These are phyloP conservation scores for Cercospora zeae-maydis DNA, from an alignment of 2,329 filamentous ascomycete genomes.

Conservation along the genomic window DNA sequence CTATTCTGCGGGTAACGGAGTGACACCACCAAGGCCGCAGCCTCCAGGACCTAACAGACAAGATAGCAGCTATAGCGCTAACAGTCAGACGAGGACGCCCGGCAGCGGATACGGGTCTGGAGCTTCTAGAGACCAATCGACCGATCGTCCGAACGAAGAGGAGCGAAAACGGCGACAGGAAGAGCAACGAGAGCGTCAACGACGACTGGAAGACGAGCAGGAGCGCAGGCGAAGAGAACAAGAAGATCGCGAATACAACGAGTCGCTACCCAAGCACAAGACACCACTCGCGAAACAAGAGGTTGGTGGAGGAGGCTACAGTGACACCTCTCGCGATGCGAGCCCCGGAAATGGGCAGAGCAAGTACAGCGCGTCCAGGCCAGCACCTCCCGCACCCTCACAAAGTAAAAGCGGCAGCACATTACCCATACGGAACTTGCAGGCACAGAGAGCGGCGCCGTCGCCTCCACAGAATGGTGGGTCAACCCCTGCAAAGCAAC, in stretches of 20 bases:
- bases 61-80: slow-evolving; percentile 44
- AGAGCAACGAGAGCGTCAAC: slow-evolving; percentile 37
- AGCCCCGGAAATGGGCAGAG: slow-evolving; percentile 49
- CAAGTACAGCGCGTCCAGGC: slow-evolving; percentile 80
- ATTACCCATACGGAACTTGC: slow-evolving; percentile 47
- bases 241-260: slow-evolving; percentile 73
- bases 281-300: slow-evolving; percentile 84
- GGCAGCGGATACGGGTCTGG: slow-evolving; percentile 21
- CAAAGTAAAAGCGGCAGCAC: slow-evolving; percentile 28
- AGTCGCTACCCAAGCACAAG: slow-evolving; percentile 77
- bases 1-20: slow-evolving; percentile 45
- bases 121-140: slow-evolving; percentile 26
- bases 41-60: slow-evolving; percentile 45
- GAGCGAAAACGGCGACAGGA: slow-evolving; percentile 40
- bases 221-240: slow-evolving; percentile 59
- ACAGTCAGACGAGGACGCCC: slow-evolving; percentile 23
- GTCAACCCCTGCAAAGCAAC: slow-evolving; percentile 27
- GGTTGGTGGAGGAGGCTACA: slow-evolving; percentile 65
- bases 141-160: slow-evolving; percentile 39
- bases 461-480: slow-evolving; percentile 34
- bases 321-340: slow-evolving; percentile 44
- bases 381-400: slow-evolving; percentile 58
- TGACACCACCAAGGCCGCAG: slow-evolving; percentile 48
- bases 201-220: slow-evolving; percentile 45
- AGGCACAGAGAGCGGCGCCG: slow-evolving; percentile 61